Evolutionary conservation across 768 basidiomycete genomes (phyloP).

Genomic region (Gloeopeniophorella convolvens): DNA sequence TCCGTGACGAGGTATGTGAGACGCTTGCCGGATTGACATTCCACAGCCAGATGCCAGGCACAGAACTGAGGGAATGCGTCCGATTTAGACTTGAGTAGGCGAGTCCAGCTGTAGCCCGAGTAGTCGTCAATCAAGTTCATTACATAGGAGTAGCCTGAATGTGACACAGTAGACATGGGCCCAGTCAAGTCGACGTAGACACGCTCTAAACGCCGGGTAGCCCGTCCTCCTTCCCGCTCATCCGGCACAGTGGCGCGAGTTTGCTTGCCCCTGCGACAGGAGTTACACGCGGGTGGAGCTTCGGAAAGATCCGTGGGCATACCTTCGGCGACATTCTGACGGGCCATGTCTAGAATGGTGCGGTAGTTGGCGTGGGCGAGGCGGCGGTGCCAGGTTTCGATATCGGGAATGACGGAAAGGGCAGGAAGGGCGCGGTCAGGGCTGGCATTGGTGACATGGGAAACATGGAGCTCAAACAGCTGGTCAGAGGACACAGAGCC

Average conservation of each 20-base stretch:
- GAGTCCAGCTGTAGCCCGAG: not conserved
- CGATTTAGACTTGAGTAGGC: not conserved
- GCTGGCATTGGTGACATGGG: not conserved
- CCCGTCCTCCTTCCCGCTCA: not conserved
- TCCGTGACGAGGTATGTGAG: not conserved
- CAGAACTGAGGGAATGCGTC: not conserved
- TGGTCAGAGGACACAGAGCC: not conserved
- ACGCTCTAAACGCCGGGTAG: not conserved
- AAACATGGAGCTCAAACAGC: not conserved
- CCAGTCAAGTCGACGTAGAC: not conserved
- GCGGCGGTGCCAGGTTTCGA: not conserved
- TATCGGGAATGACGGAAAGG: not conserved
- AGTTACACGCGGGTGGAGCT: not conserved
- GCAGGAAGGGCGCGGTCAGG: not conserved
- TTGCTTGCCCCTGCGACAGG: slow-evolving; percentile 1
- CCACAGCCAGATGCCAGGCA: not conserved
- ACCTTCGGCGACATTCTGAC: not conserved
- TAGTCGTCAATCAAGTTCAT: not conserved
- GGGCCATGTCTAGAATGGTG: not conserved
- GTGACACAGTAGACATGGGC: not conserved
- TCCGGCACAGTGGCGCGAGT: not conserved
- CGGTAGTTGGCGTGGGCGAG: not conserved
- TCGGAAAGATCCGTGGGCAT: not conserved
- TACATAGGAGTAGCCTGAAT: not conserved
- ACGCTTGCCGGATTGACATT: not conserved